A percentile compares a stretch with the other conserved stretches of the same genome.
These are phyloP conservation scores for Zymoseptoria ardabiliae DNA, from an alignment of 2,329 filamentous ascomycete species.

Conservation along the genomic window DNA sequence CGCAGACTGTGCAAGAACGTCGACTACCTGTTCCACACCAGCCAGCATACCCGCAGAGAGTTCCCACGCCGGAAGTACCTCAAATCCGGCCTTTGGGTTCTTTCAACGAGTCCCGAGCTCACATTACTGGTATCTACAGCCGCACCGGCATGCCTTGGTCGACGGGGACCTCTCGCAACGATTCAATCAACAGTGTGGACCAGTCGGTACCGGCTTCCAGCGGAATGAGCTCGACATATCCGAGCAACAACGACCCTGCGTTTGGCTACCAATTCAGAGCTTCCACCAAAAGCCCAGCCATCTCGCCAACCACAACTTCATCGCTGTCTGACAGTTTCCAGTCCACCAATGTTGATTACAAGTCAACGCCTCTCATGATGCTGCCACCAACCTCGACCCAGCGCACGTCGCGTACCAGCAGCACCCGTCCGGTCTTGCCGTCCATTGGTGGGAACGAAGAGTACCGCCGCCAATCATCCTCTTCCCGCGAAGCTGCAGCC, in stretches of 20 bases:
- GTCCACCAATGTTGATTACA: not conserved
- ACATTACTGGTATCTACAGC: conserved; percentile 25
- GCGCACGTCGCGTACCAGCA: conserved; percentile 8
- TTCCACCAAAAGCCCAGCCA: conserved; percentile 18
- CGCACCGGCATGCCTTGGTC: conserved; percentile 27
- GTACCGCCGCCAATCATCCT: conserved; percentile 12
- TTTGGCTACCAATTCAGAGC: conserved; percentile 25
- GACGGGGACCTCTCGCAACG: conserved; percentile 11
- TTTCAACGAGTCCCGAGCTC: conserved; percentile 17
- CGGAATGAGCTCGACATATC: not conserved
- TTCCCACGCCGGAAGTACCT: conserved; percentile 15
- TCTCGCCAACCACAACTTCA: conserved; percentile 18
- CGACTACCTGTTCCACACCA: conserved; percentile 24
- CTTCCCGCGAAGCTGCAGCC: conserved; percentile 12
- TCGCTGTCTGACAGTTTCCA: conserved; percentile 17
- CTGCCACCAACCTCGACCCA: conserved; percentile 14
- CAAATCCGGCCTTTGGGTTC: conserved; percentile 21
- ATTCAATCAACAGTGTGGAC: conserved; percentile 5
- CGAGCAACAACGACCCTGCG: conserved; percentile 4
- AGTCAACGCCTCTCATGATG: conserved; percentile 9
- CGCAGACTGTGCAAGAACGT: conserved; percentile 25
- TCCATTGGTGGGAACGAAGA: conserved; percentile 7
- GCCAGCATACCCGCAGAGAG: conserved; percentile 11
- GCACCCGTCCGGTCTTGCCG: conserved; percentile 6
- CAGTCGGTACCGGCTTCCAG: conserved; percentile 4